Evolutionary conservation across 2,329 filamentous ascomycete species (phyloP).

Genomic region (Monascus ruber): DNA sequence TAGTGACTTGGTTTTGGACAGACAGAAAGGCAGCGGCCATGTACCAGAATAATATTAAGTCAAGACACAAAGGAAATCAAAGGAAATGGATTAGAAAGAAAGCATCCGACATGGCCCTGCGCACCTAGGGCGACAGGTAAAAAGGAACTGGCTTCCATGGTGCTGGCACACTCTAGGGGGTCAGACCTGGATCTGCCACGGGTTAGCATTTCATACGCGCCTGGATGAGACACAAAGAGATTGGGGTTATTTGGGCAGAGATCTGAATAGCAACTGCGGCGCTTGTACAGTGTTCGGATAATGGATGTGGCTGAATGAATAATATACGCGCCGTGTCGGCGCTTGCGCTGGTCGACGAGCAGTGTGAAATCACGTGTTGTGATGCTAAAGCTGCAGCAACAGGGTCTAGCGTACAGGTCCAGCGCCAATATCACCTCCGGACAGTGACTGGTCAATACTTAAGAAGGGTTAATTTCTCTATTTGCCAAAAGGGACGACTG

Average conservation of each 20-base stretch:
- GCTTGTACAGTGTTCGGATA: constrained; percentile 4
- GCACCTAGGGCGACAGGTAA: not conserved
- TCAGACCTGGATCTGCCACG: constrained; percentile 12
- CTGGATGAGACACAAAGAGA: constrained; percentile 16
- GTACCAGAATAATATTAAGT: not conserved
- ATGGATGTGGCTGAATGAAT: not conserved
- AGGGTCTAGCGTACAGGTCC: not conserved
- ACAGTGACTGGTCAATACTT: no score
- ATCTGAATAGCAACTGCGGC: constrained; percentile 4
- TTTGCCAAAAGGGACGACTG: no score
- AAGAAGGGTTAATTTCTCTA: no score
- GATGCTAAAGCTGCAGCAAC: constrained; percentile 2
- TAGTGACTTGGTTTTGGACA: not conserved
- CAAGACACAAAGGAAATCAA: not conserved
- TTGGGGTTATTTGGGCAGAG: constrained; percentile 1
- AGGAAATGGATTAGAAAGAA: not conserved
- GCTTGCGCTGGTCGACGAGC: constrained; percentile 6
- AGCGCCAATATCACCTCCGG: no score
- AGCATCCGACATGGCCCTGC: not conserved
- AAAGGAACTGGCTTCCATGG: not conserved
- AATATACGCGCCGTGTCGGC: constrained; percentile 14
- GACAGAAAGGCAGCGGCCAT: not conserved
- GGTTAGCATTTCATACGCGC: constrained; percentile 16
- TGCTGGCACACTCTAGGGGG: not conserved
- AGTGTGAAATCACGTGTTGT: constrained; percentile 9